Base-by-base conservation (phyloP, 192 early-diverging fungal genomes). In the Phycomyces nitens region DNA sequence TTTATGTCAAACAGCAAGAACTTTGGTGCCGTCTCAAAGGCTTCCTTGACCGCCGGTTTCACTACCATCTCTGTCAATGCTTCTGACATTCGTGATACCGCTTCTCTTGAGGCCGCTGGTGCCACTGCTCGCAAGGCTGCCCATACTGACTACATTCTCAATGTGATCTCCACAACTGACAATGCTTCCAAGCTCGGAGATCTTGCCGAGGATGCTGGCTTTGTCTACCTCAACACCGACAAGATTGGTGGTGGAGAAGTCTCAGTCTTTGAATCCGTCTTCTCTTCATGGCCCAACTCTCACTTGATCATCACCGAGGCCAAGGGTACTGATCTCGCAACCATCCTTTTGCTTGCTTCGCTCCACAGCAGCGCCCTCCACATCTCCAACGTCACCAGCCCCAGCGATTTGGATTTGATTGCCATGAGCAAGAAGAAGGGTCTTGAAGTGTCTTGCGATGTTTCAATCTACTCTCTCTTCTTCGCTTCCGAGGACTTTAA, bases 371-470 rank as follows among this genome's bases (percentile, higher is more conserved):
- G 93, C 57, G 69, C 88, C 23, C 76, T 99, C 40, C 97, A 99
- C 79, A 80, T 97, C 54, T 92, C 97, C 24, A 84, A 89, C 38
- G 87, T 99, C n/a, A 80, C 79, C 38, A 85, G 83, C 52, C 73
- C 76, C 39, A 89, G 90, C 26, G 97, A 99, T 66, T 83, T 99
- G 56, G 84, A 80, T 7, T 81, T 99, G 64, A 91, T 99, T 58
- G 78, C 78, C 18, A 83, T 96, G 65, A 86, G 82, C 68, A 96
- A 95, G 78, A 84, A 93, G 26, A 91, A 92, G 65, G 94, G 92
- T 11, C 73, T 94, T 9, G 68, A 77, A 26, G 92, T 96, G 42
- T 94, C 94, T 15, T 99, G 95, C 78, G 97, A 98, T 73, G 94
- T 96, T 21, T 84, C 88, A 18, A 84, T 96, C 6, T 87, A 89